phyloP scores from a whole-genome alignment of 2,329 filamentous ascomycete species.

The Ilyonectria mors-panacis region DNA sequence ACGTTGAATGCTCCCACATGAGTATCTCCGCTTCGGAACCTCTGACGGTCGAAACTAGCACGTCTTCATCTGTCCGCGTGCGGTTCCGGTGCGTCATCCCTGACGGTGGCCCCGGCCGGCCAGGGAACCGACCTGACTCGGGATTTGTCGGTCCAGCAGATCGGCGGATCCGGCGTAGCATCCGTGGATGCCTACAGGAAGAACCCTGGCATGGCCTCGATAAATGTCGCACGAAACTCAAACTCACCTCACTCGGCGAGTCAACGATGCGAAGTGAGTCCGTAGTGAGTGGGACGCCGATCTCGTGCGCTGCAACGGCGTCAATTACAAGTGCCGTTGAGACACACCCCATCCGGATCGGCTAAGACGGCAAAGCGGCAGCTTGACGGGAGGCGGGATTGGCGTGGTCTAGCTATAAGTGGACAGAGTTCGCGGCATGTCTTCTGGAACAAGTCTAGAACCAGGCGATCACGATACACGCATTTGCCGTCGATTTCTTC shows the following conservation, averaged over 20 bases:
- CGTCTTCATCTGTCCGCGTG: neutral
- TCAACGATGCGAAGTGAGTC: neutral
- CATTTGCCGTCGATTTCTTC: too few species aligned
- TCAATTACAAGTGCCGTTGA: constrained; percentile 3
- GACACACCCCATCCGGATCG: neutral
- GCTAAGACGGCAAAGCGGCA: constrained; percentile 5
- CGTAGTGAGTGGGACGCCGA: neutral
- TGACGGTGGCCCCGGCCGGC: neutral
- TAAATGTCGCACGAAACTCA: constrained; percentile 2
- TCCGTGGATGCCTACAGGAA: neutral
- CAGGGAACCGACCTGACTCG: neutral
- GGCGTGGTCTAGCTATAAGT: neutral
- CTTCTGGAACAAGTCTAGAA: neutral
- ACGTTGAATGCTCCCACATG: neutral
- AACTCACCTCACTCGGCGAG: constrained; percentile 1
- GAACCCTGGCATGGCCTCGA: neutral
- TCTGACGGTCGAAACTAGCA: neutral
- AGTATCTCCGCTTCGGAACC: constrained; percentile 8
- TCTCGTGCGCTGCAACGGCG: neutral
- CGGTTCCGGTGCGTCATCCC: neutral
- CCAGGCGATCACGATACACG: too few species aligned
- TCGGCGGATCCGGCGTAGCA: constrained; percentile 4
- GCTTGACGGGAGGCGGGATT: neutral
- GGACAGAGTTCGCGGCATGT: neutral
- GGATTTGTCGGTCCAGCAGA: neutral